Evolutionary conservation across 2,329 filamentous ascomycete genomes (phyloP), one percentile per base, ranked within the genome.

Genomic region (Colletotrichum scovillei): DNA sequence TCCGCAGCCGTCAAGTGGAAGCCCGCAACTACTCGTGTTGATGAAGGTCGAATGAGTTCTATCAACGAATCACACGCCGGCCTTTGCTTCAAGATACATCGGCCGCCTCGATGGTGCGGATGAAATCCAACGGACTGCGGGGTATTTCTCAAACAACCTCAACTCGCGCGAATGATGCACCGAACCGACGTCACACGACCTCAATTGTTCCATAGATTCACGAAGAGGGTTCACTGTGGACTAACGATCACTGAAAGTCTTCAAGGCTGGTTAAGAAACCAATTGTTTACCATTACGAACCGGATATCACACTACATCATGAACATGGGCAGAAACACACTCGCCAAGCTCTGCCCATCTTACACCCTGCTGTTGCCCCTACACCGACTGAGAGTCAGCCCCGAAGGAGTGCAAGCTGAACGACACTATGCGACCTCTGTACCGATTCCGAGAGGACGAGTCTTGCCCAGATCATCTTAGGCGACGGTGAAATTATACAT

Each of bases 81-180:
- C 5, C 28, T 5, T 35, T 35, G 32, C 32, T 35, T 12, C 26
- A 28, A 11, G 14, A 28, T 9, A 28, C 24, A 5, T 57, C 6
- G 7, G 16, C 24, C 4, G 55, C 4, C 16, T 28, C 16, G 14
- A 32, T 2, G n/a, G 28, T 12, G 16, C 66, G 58, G 66, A 30
- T 24, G 46, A 69, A 69, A 38, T 63, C 12, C 22, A 6, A 7
- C 66, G 66, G 66, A 19, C 57, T 63, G 62, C 66, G 66, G 66
- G 49, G 28, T 26, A 65, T 65, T 30, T 56, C 30, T 16, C 24
- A 32, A 22, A 22, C 16, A 6, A 56, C n/a, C 38, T 62, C 59
- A n/a, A 49, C 35, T 62, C 24, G 59, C n/a, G 22, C n/a, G 59
- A 62, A 62, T 62, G 38, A 26, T 62, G 22, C 24, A 19, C 59